phyloP scores from a whole-genome alignment of 2,329 filamentous ascomycete genomes.

The Alternaria novae-zelandiae region DNA sequence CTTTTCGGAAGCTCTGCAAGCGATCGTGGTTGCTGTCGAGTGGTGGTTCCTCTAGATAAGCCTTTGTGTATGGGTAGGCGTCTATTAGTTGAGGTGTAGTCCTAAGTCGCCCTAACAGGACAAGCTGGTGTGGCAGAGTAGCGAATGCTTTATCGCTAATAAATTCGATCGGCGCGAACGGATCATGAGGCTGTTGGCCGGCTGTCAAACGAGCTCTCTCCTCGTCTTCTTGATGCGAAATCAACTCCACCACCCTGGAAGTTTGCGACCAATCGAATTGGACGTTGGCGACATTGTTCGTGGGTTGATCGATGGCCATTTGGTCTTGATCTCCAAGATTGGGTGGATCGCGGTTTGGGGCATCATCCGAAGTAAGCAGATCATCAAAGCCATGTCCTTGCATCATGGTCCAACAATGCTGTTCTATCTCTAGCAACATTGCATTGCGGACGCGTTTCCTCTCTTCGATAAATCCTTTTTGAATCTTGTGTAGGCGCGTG shows the following conservation, averaged over 20 bases:
- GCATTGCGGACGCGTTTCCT: not conserved
- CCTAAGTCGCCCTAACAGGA: not conserved
- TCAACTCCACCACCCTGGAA: not conserved
- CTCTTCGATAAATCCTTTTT: not conserved
- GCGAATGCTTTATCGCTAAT: not conserved
- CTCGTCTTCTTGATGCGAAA: not conserved
- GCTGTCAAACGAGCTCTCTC: not conserved
- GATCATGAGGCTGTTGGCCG: not conserved
- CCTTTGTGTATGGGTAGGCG: not conserved
- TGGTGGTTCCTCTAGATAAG: not conserved
- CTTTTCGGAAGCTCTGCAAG: not conserved
- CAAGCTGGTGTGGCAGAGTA: not conserved
- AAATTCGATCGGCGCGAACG: not conserved
- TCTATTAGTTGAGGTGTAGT: not conserved
- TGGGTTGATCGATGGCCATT: not conserved
- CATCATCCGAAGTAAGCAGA: not conserved
- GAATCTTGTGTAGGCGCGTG: not conserved
- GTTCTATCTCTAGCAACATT: not conserved
- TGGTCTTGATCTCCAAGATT: not conserved
- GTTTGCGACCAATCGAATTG: not conserved
- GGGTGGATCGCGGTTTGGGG: not conserved
- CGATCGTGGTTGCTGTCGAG: not conserved
- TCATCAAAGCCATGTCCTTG: not conserved
- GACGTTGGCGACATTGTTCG: not conserved
- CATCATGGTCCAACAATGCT: not conserved